A percentile compares a stretch with the other conserved stretches of the same genome.
Evolutionary conservation across 1,284 basidiomycete genomes (phyloP).

Genomic region (Sporisorium exsertum): DNA sequence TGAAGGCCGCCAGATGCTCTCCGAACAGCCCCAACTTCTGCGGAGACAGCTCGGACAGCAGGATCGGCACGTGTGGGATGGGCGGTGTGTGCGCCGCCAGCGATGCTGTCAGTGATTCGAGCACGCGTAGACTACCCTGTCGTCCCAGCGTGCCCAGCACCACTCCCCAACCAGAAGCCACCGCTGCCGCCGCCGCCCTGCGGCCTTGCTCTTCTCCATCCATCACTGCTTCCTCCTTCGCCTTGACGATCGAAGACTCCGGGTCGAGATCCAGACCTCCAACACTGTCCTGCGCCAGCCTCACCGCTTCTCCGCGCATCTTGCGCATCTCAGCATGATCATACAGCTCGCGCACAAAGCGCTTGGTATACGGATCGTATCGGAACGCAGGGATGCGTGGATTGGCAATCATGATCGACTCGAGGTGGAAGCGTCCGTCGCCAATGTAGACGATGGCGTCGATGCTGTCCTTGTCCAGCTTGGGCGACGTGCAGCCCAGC

Average conservation of each 20-base stretch:
- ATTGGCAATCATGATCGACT: constrained; percentile 99
- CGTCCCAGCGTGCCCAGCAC: constrained; percentile 93
- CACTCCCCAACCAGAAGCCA: constrained; percentile 81
- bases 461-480: constrained; percentile 69
- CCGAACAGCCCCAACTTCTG: constrained; percentile 89
- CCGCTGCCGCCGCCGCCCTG: background rate
- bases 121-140: constrained; percentile 90
- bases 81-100: constrained; percentile 37
- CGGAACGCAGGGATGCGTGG: constrained; percentile 94
- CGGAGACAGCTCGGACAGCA: constrained; percentile 95
- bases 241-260: constrained; percentile 20
- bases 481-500: constrained; percentile 94
- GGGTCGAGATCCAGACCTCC: constrained; percentile 42
- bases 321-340: constrained; percentile 87
- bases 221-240: constrained; percentile 16
- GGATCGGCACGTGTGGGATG: constrained; percentile 83
- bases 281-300: constrained; percentile 60
- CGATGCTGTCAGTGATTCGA: constrained; percentile 72
- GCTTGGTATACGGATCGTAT: constrained; percentile 98
- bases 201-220: constrained; percentile 53
- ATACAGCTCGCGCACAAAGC: constrained; percentile 91
- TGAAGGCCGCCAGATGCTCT: constrained; percentile 81
- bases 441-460: constrained; percentile 79
- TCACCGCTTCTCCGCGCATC: constrained; percentile 80
- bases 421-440: constrained; percentile 97